Conservation (phyloP, 495 filamentous ascomycete genomes). For the Filosporella fistucella region DNA sequence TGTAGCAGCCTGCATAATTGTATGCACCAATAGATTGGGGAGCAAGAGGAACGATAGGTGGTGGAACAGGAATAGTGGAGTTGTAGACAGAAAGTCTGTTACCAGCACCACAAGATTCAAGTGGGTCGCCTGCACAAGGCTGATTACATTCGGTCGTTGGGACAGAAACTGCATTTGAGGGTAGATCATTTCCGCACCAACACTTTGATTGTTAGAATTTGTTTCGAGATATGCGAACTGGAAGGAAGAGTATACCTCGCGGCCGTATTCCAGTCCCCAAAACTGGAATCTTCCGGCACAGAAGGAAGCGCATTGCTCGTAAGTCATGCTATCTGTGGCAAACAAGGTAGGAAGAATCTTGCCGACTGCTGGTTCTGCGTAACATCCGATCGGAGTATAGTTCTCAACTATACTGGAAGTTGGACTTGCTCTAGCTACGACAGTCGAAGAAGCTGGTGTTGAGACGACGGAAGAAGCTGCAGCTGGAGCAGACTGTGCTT, state of each 20-base stretch:
- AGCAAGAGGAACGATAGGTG: background rate
- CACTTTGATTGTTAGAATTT: background rate
- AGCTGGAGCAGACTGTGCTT: too few relatives aligned
- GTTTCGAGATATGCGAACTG: background rate
- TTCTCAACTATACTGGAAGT: too few relatives aligned
- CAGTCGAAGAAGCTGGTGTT: too few relatives aligned
- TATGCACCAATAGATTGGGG: constrained; percentile 7
- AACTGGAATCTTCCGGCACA: constrained; percentile 17
- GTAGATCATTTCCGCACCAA: background rate
- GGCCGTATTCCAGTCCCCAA: background rate
- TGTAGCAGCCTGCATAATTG: constrained; percentile 21
- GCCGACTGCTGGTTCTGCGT: constrained; percentile 19
- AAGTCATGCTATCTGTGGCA: constrained; percentile 23
- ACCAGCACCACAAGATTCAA: background rate
- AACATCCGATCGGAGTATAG: constrained; percentile 20
- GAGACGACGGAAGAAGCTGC: too few relatives aligned
- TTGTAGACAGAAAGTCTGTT: background rate
- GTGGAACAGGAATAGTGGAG: background rate
- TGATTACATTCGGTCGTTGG: background rate
- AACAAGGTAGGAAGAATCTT: constrained; percentile 19
- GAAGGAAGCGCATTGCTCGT: constrained; percentile 28
- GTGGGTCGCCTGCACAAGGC: background rate
- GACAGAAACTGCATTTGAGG: background rate
- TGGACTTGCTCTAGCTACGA: too few relatives aligned
- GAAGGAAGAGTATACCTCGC: background rate